phyloP scores from a whole-genome alignment of 108 stramenopile species.

The Cyclotella baltica region DNA sequence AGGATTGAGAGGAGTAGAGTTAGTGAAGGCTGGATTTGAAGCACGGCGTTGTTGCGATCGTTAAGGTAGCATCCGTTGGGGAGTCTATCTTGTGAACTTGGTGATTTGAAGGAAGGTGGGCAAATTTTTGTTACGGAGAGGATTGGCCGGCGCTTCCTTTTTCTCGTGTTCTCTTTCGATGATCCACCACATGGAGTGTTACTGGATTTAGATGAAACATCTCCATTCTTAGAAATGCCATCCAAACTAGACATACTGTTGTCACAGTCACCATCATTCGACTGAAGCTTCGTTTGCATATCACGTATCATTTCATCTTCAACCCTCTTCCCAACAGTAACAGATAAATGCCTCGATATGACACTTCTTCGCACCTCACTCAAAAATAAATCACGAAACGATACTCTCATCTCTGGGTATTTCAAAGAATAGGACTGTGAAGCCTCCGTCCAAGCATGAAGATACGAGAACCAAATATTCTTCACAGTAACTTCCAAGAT shows the following conservation, averaged over 20 bases:
- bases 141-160: slow-evolving; percentile 15
- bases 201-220: neutral
- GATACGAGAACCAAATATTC: slow-evolving; percentile 68
- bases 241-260: too few species aligned
- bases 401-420: slow-evolving; percentile 76
- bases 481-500: slow-evolving; percentile 34
- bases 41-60: slow-evolving; percentile 58
- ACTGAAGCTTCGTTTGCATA: slow-evolving; percentile 1
- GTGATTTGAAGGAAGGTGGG: neutral
- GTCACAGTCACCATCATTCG: slow-evolving; percentile 11
- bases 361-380: neutral
- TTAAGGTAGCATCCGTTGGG: slow-evolving; percentile 39
- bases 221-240: too few species aligned
- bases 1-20: slow-evolving; percentile 58
- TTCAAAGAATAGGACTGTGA: slow-evolving; percentile 50
- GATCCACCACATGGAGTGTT: neutral
- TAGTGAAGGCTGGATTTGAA: slow-evolving; percentile 60
- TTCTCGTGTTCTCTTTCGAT: neutral
- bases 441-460: slow-evolving; percentile 67
- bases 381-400: slow-evolving; percentile 75
- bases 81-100: slow-evolving; percentile 1
- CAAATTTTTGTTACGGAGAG: slow-evolving; percentile 23
- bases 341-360: slow-evolving; percentile 48
- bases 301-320: slow-evolving; percentile 49
- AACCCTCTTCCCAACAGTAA: slow-evolving; percentile 48